Evolutionary conservation across 441 rosid species (phyloP).

Genomic region (Adansonia rubrostipa): DNA sequence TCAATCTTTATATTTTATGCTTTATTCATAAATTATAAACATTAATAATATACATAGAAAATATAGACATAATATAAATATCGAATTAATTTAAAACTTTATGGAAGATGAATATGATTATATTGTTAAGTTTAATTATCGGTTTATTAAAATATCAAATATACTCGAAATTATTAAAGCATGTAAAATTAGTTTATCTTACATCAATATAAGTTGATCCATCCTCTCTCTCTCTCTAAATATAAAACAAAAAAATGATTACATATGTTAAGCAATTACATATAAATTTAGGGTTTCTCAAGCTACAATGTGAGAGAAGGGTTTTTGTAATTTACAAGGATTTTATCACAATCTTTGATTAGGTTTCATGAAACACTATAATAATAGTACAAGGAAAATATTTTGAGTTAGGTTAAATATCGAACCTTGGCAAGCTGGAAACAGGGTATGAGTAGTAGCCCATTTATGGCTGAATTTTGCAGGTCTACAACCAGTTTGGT

Average conservation of each 20-base stretch:
- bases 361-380: constrained; percentile 18
- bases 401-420: constrained; percentile 16
- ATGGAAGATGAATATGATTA: too few relatives aligned
- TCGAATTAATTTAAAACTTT: too few relatives aligned
- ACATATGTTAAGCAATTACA: constrained; percentile 3
- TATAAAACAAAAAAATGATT: constrained; percentile 17
- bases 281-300: not conserved
- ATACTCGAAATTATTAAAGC: too few relatives aligned
- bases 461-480: constrained; percentile 14
- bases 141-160: too few relatives aligned
- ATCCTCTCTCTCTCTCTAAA: not conserved
- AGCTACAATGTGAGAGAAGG: constrained; percentile 13
- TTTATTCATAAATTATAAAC: too few relatives aligned
- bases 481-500: constrained; percentile 56
- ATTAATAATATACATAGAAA: too few relatives aligned
- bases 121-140: too few relatives aligned
- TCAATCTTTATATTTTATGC: too few relatives aligned
- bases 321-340: constrained; percentile 29
- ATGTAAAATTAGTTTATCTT: too few relatives aligned
- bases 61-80: too few relatives aligned
- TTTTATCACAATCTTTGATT: constrained; percentile 12
- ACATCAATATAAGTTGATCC: too few relatives aligned
- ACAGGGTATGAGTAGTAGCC: not conserved
- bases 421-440: constrained; percentile 7
- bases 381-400: not conserved